These are phyloP conservation scores for Naganishia cerealis DNA, from an alignment of 1,284 basidiomycete genomes.

Conservation along the genomic window DNA sequence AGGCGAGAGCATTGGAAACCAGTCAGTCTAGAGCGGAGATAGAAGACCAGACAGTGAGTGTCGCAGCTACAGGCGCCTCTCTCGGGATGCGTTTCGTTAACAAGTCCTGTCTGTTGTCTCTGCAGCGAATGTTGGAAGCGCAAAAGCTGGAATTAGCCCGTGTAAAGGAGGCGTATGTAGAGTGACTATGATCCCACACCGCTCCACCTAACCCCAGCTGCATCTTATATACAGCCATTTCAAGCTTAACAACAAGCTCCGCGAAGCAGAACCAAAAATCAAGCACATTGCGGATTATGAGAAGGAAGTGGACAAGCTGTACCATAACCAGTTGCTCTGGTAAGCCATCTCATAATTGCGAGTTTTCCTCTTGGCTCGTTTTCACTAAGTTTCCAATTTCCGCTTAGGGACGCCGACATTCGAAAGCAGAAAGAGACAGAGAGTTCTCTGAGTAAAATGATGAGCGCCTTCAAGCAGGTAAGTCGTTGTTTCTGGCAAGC, in stretches of 20 bases:
- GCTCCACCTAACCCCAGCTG: not conserved
- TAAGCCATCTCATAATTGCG: not conserved
- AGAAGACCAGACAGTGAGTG: constrained; percentile 23
- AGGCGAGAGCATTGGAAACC: constrained; percentile 16
- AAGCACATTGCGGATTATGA: constrained; percentile 34
- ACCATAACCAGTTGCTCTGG: constrained; percentile 35
- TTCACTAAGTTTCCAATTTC: not conserved
- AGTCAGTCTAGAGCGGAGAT: constrained; percentile 26
- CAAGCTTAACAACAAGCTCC: constrained; percentile 30
- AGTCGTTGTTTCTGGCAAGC: not conserved
- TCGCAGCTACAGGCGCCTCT: not conserved
- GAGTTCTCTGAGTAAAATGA: constrained; percentile 30
- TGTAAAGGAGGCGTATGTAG: constrained; percentile 31
- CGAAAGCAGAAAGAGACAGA: constrained; percentile 27
- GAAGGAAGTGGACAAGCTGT: constrained; percentile 29
- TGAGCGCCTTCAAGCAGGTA: constrained; percentile 31
- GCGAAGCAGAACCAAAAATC: constrained; percentile 30
- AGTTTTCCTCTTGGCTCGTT: not conserved
- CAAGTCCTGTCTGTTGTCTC: too few species aligned
- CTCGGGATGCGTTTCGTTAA: not conserved
- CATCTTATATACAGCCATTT: constrained; percentile 13
- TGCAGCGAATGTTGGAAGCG: constrained; percentile 27
- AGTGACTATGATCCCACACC: not conserved
- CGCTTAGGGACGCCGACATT: constrained; percentile 29
- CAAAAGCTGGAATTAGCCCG: constrained; percentile 27